Percentiles rank a stretch among this genome's conserved stretches.
Evolutionary conservation across 306 rosid species (phyloP).

Genomic region (Delonix regia): DNA sequence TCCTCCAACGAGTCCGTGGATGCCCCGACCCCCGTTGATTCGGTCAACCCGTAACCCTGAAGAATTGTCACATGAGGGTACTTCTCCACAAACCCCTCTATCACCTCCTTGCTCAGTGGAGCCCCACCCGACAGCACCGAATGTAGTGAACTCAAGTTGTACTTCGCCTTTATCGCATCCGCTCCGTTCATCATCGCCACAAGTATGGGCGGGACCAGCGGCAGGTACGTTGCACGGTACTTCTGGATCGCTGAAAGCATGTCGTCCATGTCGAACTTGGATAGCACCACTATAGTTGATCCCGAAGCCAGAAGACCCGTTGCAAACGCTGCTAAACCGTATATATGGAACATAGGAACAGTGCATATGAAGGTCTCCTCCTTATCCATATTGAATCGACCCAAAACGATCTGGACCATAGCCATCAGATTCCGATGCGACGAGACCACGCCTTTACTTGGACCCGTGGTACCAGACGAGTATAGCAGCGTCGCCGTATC

Average conservation of each 20-base stretch:
- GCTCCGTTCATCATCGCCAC: constrained; percentile 75
- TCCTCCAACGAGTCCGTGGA: constrained; percentile 86
- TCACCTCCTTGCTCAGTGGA: constrained; percentile 85
- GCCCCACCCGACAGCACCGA: constrained; percentile 78
- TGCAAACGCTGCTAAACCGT: constrained; percentile 75
- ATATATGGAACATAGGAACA: constrained; percentile 92
- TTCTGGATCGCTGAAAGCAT: constrained; percentile 65
- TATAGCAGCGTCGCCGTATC: constrained; percentile 87
- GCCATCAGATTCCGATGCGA: constrained; percentile 77
- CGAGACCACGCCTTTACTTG: constrained; percentile 87
- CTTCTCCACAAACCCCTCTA: constrained; percentile 73
- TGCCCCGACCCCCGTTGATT: constrained; percentile 79
- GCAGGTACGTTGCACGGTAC: constrained; percentile 61
- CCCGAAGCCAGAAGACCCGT: constrained; percentile 67
- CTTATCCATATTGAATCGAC: constrained; percentile 45
- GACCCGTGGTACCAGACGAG: constrained; percentile 92
- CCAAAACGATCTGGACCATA: constrained; percentile 56
- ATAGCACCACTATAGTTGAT: constrained; percentile 67
- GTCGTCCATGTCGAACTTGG: constrained; percentile 82
- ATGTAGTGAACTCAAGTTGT: constrained; percentile 65
- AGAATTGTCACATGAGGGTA: constrained; percentile 61
- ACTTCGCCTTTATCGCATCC: constrained; percentile 59
- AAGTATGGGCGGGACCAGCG: constrained; percentile 87
- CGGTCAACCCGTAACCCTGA: constrained; percentile 92
- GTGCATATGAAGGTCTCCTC: constrained; percentile 75